phyloP scores from a whole-genome alignment of 2,329 filamentous ascomycete genomes.

The Fusarium nematophilum region DNA sequence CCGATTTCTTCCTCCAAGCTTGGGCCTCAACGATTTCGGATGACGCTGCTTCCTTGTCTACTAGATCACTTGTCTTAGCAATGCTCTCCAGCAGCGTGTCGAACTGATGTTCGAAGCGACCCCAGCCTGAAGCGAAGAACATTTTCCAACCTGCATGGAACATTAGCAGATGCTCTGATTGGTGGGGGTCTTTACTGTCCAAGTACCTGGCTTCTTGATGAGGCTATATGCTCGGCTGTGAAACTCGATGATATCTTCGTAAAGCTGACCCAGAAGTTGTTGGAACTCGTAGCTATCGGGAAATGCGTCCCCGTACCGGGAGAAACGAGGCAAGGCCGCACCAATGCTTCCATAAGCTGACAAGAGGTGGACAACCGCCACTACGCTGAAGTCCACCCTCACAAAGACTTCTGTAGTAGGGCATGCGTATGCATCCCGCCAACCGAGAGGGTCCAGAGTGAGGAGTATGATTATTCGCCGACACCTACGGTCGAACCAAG shows the following conservation, averaged over 20 bases:
- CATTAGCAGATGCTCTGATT: not conserved
- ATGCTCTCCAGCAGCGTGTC: constrained; percentile 1
- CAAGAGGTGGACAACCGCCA: too few species aligned
- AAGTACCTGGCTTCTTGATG: constrained; percentile 3
- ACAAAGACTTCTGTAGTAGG: too few species aligned
- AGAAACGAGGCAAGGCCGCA: not conserved
- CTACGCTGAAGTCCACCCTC: too few species aligned
- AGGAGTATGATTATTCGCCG: too few species aligned
- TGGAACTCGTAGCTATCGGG: constrained; percentile 3
- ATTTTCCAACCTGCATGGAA: not conserved
- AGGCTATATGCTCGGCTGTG: not conserved
- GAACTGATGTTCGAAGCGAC: constrained; percentile 8
- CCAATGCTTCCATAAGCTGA: constrained; percentile 6
- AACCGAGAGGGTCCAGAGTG: too few species aligned
- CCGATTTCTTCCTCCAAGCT: constrained; percentile 1
- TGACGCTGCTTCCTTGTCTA: constrained; percentile 9
- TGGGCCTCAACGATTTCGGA: constrained; percentile 2
- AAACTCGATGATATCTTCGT: constrained; percentile 6
- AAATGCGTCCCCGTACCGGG: not conserved
- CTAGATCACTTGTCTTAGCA: not conserved
- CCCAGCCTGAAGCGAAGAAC: constrained; percentile 10
- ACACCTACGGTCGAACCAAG: too few species aligned
- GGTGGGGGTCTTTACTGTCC: too few species aligned
- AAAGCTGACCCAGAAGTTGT: not conserved
- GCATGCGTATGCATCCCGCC: too few species aligned